Percentiles rank a stretch among this genome's conserved stretches.
Conservation (phyloP, 73 alveolate species). For the Stentor roeselii region DNA sequence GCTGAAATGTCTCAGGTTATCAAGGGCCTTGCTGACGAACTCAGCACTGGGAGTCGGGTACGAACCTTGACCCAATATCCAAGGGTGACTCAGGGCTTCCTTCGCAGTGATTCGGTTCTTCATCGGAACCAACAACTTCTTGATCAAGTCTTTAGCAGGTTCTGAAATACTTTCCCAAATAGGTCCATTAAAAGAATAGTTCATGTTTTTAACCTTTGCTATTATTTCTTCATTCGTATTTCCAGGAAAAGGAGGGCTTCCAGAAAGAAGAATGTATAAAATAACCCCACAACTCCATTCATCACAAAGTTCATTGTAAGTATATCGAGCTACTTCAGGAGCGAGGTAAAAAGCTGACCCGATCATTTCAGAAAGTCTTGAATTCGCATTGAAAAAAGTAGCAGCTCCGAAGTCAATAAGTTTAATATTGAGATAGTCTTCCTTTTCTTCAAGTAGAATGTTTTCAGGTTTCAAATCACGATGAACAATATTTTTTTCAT, state of each 20-base stretch:
- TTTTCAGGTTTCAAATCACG: constrained; percentile 83
- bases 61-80: too few species aligned
- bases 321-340: constrained; percentile 39
- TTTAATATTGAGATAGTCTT: constrained; percentile 42
- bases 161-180: constrained; percentile 33
- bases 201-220: too few species aligned
- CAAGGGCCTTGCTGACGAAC: too few species aligned
- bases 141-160: constrained; percentile 24
- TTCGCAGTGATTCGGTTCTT: constrained; percentile 55
- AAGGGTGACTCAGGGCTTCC: constrained; percentile 61
- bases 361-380: constrained; percentile 30
- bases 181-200: constrained; percentile 41
- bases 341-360: constrained; percentile 38
- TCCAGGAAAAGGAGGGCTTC: constrained; percentile 82
- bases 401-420: constrained; percentile 70
- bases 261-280: constrained; percentile 50
- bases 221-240: constrained; percentile 68
- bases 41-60: too few species aligned
- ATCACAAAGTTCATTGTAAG: constrained; percentile 41
- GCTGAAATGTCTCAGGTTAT: too few species aligned
- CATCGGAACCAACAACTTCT: constrained; percentile 31
- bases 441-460: constrained; percentile 52
- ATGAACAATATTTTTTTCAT: too few species aligned
- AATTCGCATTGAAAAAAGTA: constrained; percentile 34
- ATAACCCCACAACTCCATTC: constrained; percentile 56